Evolutionary conservation across 805 yeast genomes (phyloP).

Genomic region (Ogataea minuta): DNA sequence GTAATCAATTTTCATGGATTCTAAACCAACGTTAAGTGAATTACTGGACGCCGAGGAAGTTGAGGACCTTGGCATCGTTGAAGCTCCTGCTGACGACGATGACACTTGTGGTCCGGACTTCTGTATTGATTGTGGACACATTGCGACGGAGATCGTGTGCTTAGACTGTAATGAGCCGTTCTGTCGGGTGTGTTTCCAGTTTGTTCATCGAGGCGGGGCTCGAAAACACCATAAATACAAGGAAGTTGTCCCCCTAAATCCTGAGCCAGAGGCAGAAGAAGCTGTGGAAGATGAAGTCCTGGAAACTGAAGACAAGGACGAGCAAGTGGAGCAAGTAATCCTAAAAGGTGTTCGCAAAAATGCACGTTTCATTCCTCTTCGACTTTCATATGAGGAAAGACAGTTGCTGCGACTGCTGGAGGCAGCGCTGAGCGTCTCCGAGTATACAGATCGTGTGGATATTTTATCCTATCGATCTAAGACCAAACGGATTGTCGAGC

Average conservation of each 20-base stretch:
- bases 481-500: slow-evolving; percentile 67
- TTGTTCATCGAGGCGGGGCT: slow-evolving; percentile 69
- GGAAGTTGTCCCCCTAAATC: slow-evolving; percentile 23
- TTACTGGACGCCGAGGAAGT: slow-evolving; percentile 28
- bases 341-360: slow-evolving; percentile 42
- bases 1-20: slow-evolving; percentile 9
- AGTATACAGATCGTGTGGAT: slow-evolving; percentile 78
- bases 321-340: slow-evolving; percentile 18
- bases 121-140: slow-evolving; percentile 73
- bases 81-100: slow-evolving; percentile 25
- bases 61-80: neutral
- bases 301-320: slow-evolving; percentile 19
- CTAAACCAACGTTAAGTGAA: slow-evolving; percentile 26
- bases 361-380: slow-evolving; percentile 61
- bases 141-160: slow-evolving; percentile 65
- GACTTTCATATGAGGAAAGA: slow-evolving; percentile 67
- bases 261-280: slow-evolving; percentile 16
- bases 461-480: slow-evolving; percentile 64
- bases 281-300: slow-evolving; percentile 18
- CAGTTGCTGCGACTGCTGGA: slow-evolving; percentile 64
- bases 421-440: slow-evolving; percentile 76
- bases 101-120: slow-evolving; percentile 37
- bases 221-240: slow-evolving; percentile 45
- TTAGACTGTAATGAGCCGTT: slow-evolving; percentile 61
- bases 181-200: slow-evolving; percentile 66